Percentiles rank a stretch among this genome's conserved stretches.
phyloP scores from a whole-genome alignment of 2,329 filamentous ascomycete genomes.

The Neophaeococcomyces mojaviensis region DNA sequence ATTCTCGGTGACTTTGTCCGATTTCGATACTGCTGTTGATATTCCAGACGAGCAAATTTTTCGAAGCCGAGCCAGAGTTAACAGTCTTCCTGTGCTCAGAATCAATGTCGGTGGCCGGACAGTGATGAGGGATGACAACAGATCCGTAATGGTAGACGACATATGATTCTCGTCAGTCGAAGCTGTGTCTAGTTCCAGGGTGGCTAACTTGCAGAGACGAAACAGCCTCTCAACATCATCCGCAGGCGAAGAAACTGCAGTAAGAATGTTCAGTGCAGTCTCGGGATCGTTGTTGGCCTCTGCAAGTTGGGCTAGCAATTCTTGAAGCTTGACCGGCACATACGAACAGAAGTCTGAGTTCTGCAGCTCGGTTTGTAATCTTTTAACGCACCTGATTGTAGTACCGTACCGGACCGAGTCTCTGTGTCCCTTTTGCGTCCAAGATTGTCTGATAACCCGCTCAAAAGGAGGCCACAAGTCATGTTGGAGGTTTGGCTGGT shows the following conservation, averaged over 20 bases:
- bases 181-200: not conserved
- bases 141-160: not conserved
- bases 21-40: not conserved
- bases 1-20: not conserved
- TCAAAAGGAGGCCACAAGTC: conserved; percentile 39
- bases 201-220: not conserved
- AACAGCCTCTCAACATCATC: not conserved
- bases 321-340: not conserved
- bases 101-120: not conserved
- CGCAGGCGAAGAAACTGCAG: not conserved
- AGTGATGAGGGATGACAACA: not conserved
- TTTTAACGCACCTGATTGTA: not conserved
- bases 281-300: not conserved
- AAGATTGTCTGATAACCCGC: conserved; percentile 29
- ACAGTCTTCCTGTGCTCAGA: not conserved
- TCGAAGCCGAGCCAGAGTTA: conserved; percentile 1
- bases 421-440: not conserved
- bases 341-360: not conserved
- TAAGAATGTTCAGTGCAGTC: not conserved
- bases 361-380: not conserved
- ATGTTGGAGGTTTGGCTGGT: conserved; percentile 33
- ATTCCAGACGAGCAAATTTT: conserved; percentile 2
- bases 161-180: not conserved
- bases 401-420: not conserved
- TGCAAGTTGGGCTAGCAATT: conserved; percentile 1